phyloP scores from a whole-genome alignment of 345 rosid genomes.

The Rhodamnia rubescens region DNA sequence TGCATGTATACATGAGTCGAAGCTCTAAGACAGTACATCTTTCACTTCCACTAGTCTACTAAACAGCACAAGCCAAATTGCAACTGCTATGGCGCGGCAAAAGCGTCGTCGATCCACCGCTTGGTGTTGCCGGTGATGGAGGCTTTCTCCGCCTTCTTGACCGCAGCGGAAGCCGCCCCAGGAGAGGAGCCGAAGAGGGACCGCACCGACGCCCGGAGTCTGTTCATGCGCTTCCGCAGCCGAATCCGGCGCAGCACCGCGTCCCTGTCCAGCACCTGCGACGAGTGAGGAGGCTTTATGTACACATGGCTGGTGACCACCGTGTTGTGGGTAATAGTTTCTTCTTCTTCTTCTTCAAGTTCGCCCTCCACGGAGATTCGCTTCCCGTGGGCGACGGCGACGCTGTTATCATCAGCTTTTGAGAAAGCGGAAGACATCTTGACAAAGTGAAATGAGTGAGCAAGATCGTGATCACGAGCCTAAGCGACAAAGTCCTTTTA shows the following conservation, averaged over 20 bases:
- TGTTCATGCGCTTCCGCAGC: slow-evolving; percentile 30
- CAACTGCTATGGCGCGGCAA: slow-evolving; percentile 26
- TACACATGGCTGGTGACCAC: slow-evolving; percentile 14
- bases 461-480: background rate
- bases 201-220: slow-evolving; percentile 11
- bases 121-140: background rate
- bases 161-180: background rate
- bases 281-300: slow-evolving; percentile 16
- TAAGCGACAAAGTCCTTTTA: background rate
- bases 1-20: background rate
- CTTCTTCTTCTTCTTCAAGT: slow-evolving; percentile 8
- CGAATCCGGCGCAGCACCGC: slow-evolving; percentile 32
- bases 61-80: background rate
- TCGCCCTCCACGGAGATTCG: background rate
- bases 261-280: slow-evolving; percentile 17
- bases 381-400: background rate
- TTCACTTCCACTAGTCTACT: background rate
- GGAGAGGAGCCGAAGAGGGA: slow-evolving; percentile 11
- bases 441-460: background rate
- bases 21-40: background rate
- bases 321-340: background rate
- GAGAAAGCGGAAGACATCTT: background rate
- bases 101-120: slow-evolving; percentile 45
- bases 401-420: background rate
- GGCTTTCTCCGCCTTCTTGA: background rate